Evolutionary conservation across 805 yeast species (phyloP).

Genomic region (Sungouiella thailandica): DNA sequence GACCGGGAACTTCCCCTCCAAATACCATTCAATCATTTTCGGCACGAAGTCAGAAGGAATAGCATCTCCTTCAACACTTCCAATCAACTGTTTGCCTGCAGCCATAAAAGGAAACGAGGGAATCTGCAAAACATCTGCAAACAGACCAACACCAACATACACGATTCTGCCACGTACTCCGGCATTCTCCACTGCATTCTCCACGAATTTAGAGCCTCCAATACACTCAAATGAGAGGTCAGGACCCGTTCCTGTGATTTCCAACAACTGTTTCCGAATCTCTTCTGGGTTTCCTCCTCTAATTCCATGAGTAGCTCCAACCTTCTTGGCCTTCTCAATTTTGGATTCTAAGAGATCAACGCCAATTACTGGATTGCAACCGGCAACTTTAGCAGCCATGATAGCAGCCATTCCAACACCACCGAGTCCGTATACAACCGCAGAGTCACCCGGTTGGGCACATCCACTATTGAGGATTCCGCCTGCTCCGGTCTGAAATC

Average conservation of each 20-base stretch:
- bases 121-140: slow-evolving; percentile 2
- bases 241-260: slow-evolving; percentile 6
- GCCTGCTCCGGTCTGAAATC: slow-evolving; percentile 8
- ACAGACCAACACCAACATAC: slow-evolving; percentile 5
- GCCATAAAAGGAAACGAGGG: slow-evolving; percentile 7
- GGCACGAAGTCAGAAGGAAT: slow-evolving; percentile 7
- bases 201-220: slow-evolving; percentile 6
- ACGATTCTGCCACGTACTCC: slow-evolving; percentile 6
- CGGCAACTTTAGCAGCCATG: slow-evolving; percentile 10
- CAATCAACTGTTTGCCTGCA: slow-evolving; percentile 6
- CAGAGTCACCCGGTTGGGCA: slow-evolving; percentile 4
- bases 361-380: slow-evolving; percentile 7
- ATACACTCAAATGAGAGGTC: slow-evolving; percentile 8
- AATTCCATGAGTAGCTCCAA: slow-evolving; percentile 8
- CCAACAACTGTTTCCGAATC: slow-evolving; percentile 4
- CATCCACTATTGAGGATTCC: slow-evolving; percentile 5
- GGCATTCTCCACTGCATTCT: slow-evolving; percentile 7
- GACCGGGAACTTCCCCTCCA: slow-evolving; percentile 5
- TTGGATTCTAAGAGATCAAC: slow-evolving; percentile 6
- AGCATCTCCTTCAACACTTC: slow-evolving; percentile 8
- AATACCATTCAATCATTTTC: slow-evolving; percentile 6
- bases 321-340: slow-evolving; percentile 4
- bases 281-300: slow-evolving; percentile 6
- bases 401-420: slow-evolving; percentile 9
- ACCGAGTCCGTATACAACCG: slow-evolving; percentile 7